Conservation (phyloP, 176 grass and related monocot species). For the Juncus inflexus region DNA sequence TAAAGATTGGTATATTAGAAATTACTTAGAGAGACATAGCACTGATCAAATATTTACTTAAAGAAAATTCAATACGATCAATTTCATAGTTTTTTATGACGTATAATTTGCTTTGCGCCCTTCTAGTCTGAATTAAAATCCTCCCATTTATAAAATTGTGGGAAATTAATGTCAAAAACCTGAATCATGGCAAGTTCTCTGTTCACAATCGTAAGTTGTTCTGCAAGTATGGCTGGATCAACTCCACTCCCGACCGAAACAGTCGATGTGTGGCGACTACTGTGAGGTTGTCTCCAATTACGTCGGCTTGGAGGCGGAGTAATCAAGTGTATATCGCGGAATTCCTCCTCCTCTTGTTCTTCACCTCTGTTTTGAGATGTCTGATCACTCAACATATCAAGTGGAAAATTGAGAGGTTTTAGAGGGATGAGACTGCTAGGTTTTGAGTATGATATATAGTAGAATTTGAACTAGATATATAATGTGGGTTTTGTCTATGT, state of each 20-base stretch:
- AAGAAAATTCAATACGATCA: too few species aligned
- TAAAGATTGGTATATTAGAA: background rate
- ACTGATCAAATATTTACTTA: too few species aligned
- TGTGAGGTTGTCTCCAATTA: slow-evolving; percentile 28
- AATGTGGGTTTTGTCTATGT: slow-evolving; percentile 1
- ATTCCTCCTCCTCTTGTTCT: slow-evolving; percentile 37
- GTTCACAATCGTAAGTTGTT: slow-evolving; percentile 52
- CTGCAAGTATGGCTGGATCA: slow-evolving; percentile 69
- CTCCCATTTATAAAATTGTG: background rate
- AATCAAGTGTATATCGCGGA: slow-evolving; percentile 77
- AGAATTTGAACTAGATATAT: background rate
- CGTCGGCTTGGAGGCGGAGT: slow-evolving; percentile 30
- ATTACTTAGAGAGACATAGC: background rate
- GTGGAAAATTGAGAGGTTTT: background rate
- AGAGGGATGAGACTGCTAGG: background rate
- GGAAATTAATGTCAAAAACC: background rate
- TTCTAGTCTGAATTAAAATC: too few species aligned
- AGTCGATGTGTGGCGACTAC: slow-evolving; percentile 62
- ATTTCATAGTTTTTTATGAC: too few species aligned
- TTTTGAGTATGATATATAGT: background rate
- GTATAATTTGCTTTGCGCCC: too few species aligned
- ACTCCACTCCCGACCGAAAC: slow-evolving; percentile 50
- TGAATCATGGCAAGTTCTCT: slow-evolving; percentile 24
- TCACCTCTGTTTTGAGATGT: slow-evolving; percentile 16
- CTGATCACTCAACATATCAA: slow-evolving; percentile 36